phyloP scores from a whole-genome alignment of 2,329 filamentous ascomycete genomes.

The Drechmeria coniospora region DNA sequence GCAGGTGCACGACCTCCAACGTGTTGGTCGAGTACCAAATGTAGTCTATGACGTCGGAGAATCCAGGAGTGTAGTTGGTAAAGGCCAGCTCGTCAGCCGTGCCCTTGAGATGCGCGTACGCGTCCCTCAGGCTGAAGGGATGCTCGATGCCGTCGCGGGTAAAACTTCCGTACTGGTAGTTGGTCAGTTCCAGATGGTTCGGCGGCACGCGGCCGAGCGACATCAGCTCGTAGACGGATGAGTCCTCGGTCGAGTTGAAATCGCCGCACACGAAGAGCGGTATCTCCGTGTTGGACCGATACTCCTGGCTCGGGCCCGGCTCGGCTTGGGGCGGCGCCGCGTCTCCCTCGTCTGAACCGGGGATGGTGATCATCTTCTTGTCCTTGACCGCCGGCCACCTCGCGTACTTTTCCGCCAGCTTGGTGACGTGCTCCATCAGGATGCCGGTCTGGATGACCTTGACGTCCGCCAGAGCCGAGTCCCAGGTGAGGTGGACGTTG shows the following conservation, averaged over 20 bases:
- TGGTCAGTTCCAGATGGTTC: conserved; percentile 65
- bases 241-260: conserved; percentile 81
- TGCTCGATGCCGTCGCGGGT: conserved; percentile 86
- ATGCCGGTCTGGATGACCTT: conserved; percentile 95
- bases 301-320: conserved; percentile 71
- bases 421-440: conserved; percentile 80
- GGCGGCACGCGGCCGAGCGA: conserved; percentile 63
- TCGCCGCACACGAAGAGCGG: conserved; percentile 87
- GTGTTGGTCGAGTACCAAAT: conserved; percentile 94
- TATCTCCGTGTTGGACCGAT: conserved; percentile 72
- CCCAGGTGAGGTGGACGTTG: conserved; percentile 93
- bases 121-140: conserved; percentile 83
- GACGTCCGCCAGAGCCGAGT: conserved; percentile 78
- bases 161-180: conserved; percentile 82
- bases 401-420: conserved; percentile 72
- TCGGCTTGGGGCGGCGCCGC: conserved; percentile 41
- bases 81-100: conserved; percentile 75
- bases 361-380: conserved; percentile 46
- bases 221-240: conserved; percentile 83
- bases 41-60: conserved; percentile 85
- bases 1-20: conserved; percentile 66
- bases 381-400: conserved; percentile 68
- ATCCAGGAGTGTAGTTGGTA: conserved; percentile 94
- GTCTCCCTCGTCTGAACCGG: conserved; percentile 26
- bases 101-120: conserved; percentile 70